Evolutionary conservation across 148 eudicot genomes (phyloP).

Genomic region (Camellia granthamiana): DNA sequence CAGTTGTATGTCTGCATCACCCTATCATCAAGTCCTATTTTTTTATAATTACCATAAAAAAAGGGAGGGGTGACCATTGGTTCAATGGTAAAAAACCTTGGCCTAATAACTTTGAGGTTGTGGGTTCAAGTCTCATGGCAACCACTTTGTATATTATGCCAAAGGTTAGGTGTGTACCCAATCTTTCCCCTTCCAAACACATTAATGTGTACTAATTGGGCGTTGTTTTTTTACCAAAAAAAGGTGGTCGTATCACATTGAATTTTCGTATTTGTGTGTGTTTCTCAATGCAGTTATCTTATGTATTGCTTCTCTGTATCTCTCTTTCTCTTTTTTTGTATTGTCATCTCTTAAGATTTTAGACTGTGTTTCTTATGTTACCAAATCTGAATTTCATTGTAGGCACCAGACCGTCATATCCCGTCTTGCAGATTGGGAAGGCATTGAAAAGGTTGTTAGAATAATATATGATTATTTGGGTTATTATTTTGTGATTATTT

Average conservation of each 20-base stretch:
- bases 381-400: constrained; percentile 24
- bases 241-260: background rate
- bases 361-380: background rate
- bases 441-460: constrained; percentile 65
- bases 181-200: too few species aligned
- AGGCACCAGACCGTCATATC: constrained; percentile 73
- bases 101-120: too few species aligned
- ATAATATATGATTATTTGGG: too few species aligned
- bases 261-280: background rate
- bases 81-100: too few species aligned
- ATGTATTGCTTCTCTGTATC: background rate
- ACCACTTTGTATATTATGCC: too few species aligned
- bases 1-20: constrained; percentile 58
- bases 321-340: background rate
- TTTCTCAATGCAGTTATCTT: background rate
- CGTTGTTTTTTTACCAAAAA: too few species aligned
- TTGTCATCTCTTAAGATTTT: background rate
- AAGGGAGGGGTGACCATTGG: too few species aligned
- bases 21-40: constrained; percentile 4
- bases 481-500: too few species aligned
- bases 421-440: constrained; percentile 95
- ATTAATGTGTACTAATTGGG: too few species aligned
- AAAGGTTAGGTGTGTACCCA: too few species aligned
- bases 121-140: too few species aligned
- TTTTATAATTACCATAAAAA: too few species aligned